These are phyloP conservation scores for Ophidiomyces ophidiicola DNA, from an alignment of 2,329 filamentous ascomycete species.

Conservation along the genomic window DNA sequence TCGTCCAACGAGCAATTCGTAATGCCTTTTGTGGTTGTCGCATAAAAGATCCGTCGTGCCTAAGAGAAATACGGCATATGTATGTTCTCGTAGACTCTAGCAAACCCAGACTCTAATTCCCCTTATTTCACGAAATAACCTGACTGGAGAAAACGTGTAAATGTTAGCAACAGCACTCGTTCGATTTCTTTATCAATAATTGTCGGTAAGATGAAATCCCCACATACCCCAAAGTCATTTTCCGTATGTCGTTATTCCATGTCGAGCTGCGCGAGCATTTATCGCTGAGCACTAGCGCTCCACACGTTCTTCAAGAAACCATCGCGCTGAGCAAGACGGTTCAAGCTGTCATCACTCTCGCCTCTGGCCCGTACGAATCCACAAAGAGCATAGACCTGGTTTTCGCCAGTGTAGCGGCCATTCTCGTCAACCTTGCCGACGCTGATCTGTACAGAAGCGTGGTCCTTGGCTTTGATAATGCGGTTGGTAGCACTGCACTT, in stretches of 20 bases:
- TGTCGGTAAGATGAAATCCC: not conserved
- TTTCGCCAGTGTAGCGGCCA: slow-evolving; percentile 92
- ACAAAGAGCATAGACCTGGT: slow-evolving; percentile 93
- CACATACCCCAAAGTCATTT: slow-evolving; percentile 7
- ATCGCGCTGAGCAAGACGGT: slow-evolving; percentile 90
- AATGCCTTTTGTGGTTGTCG: slow-evolving; percentile 3
- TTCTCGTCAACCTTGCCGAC: slow-evolving; percentile 98
- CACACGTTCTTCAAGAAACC: slow-evolving; percentile 96
- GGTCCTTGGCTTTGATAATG: slow-evolving; percentile 99
- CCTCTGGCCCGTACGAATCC: slow-evolving; percentile 97
- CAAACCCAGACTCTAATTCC: not conserved
- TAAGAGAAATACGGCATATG: not conserved
- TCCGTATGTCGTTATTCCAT: not conserved
- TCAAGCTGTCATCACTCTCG: slow-evolving; percentile 92
- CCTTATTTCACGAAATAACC: slow-evolving; percentile 7
- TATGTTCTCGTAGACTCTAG: slow-evolving; percentile 1
- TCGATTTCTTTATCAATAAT: slow-evolving; percentile 1
- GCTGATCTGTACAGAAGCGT: slow-evolving; percentile 94
- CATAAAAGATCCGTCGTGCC: slow-evolving; percentile 2
- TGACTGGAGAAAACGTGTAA: not conserved
- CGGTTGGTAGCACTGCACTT: slow-evolving; percentile 99
- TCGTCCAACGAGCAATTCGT: not conserved
- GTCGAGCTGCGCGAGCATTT: slow-evolving; percentile 19
- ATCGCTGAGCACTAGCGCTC: slow-evolving; percentile 55
- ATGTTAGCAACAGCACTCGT: slow-evolving; percentile 2